Evolutionary conservation across 768 basidiomycete species (phyloP).

Genomic region (Hericium coralloides): DNA sequence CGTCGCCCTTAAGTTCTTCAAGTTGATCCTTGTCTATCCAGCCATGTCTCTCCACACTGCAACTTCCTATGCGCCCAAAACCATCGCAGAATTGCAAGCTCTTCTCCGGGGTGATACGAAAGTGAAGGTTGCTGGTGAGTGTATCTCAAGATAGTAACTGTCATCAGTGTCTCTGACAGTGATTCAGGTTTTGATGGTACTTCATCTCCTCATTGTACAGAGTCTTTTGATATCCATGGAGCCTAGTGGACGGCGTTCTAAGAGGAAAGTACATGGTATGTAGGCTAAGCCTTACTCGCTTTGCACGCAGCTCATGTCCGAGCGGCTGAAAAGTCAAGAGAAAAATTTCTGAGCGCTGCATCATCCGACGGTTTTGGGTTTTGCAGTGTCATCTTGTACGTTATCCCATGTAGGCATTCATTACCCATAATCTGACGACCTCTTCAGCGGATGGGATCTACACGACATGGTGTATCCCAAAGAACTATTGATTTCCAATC

Average conservation of each 20-base stretch:
- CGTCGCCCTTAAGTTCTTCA: no score
- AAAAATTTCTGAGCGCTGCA: slow-evolving; percentile 81
- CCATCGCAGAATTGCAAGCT: slow-evolving; percentile 46
- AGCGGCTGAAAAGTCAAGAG: slow-evolving; percentile 56
- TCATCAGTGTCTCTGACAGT: no score
- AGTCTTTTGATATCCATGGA: neutral
- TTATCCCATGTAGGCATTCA: slow-evolving; percentile 2
- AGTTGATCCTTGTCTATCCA: neutral
- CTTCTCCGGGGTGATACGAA: slow-evolving; percentile 61
- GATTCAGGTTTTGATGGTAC: slow-evolving; percentile 59
- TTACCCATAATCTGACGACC: neutral
- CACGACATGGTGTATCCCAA: slow-evolving; percentile 79
- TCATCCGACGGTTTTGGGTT: slow-evolving; percentile 84
- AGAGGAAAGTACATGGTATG: slow-evolving; percentile 90
- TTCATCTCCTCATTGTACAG: slow-evolving; percentile 7
- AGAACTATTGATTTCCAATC: slow-evolving; percentile 88
- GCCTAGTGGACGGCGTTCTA: slow-evolving; percentile 81
- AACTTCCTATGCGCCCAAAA: slow-evolving; percentile 35
- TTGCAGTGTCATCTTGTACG: slow-evolving; percentile 87
- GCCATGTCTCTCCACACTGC: slow-evolving; percentile 15
- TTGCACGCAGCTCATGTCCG: slow-evolving; percentile 7
- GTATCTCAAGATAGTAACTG: slow-evolving; percentile 10
- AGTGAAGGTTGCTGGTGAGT: slow-evolving; percentile 87
- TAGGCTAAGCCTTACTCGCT: neutral
- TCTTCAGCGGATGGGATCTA: slow-evolving; percentile 77